Base-by-base conservation (phyloP, 192 early-diverging fungal species). In the Rhizophagus prolifer region DNA sequence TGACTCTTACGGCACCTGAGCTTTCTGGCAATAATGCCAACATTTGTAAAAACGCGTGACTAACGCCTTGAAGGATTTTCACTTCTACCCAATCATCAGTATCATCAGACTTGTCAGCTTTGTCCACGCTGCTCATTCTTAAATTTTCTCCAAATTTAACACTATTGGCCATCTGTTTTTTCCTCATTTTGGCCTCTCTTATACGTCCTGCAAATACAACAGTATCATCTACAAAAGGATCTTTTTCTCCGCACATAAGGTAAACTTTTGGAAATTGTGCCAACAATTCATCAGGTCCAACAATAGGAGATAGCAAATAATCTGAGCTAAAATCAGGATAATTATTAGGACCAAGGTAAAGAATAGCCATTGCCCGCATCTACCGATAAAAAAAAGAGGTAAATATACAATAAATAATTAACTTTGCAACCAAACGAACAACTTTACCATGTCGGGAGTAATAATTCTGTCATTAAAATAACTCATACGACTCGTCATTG, bases 201-300 rank as follows among this genome's bases (percentile, higher is more conserved):
- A 99, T 82, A 14, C 94, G 90, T 10, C 90, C 94, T 9, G 94
- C 94, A 83, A 97, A 92, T 21, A 99, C 82, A 25, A 97, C 91
- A 4, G 96, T 96, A 82, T 99, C 97, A 82, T 99, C 97, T 6
- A 99, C 94, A 58, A 99, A 89, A 4, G 97, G 97, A 80, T 99
- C 97, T 79, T 96, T 97, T 77, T 97, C 96, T 58, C 97, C 97
- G 75, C 92, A 93, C 66, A 99, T 87, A 65, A 97, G 89, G 80
- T 94, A 96, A 0, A 92, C 93, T 28, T 93, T 92, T 23, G 97
- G 97, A 81, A 97, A 99, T 54, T 91, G 87, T 3, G 94, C 94
- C 58, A 99, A 79, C 19, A 99, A 78, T 61, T 91, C 86, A 74
- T 94, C 91, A 0, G 97, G 97, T 0, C 95, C 94, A 25, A 93